Conservation (phyloP, 1,284 basidiomycete genomes). For the Peniophora sp. region DNA sequence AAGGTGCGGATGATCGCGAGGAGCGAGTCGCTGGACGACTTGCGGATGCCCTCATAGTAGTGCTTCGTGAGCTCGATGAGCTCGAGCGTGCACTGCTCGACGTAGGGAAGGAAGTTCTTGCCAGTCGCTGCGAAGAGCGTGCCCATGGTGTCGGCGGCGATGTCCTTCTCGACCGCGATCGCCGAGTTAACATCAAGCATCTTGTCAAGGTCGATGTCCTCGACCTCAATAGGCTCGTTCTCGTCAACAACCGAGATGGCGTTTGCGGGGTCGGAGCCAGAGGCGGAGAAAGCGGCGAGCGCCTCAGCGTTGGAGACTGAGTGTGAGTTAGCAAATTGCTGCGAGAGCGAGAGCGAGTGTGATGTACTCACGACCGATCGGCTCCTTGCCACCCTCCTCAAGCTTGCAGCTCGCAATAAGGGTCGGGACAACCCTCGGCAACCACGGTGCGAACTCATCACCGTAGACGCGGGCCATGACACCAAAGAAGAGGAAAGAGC, state of each 20-base stretch:
- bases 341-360: background rate
- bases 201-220: conserved; percentile 82
- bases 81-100: conserved; percentile 75
- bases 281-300: conserved; percentile 49
- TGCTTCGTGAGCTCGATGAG: conserved; percentile 81
- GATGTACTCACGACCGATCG: conserved; percentile 26
- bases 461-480: conserved; percentile 96
- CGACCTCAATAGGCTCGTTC: conserved; percentile 65
- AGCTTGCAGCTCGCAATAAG: conserved; percentile 85
- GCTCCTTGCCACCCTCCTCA: conserved; percentile 72
- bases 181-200: conserved; percentile 91
- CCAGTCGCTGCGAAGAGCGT: conserved; percentile 84
- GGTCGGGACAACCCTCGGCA: conserved; percentile 82
- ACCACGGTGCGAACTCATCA: conserved; percentile 87
- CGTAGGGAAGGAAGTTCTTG: conserved; percentile 84
- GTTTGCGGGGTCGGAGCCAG: conserved; percentile 63
- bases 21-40: conserved; percentile 85
- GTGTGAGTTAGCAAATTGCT: background rate
- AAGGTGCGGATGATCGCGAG: conserved; percentile 90
- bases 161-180: conserved; percentile 98
- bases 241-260: conserved; percentile 57
- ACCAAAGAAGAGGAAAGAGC: conserved; percentile 97
- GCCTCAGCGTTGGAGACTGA: conserved; percentile 44
- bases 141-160: conserved; percentile 94
- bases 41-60: conserved; percentile 98